These are phyloP conservation scores for Saccharomyces mikatae DNA, from an alignment of 805 yeast species.

Conservation along the genomic window DNA sequence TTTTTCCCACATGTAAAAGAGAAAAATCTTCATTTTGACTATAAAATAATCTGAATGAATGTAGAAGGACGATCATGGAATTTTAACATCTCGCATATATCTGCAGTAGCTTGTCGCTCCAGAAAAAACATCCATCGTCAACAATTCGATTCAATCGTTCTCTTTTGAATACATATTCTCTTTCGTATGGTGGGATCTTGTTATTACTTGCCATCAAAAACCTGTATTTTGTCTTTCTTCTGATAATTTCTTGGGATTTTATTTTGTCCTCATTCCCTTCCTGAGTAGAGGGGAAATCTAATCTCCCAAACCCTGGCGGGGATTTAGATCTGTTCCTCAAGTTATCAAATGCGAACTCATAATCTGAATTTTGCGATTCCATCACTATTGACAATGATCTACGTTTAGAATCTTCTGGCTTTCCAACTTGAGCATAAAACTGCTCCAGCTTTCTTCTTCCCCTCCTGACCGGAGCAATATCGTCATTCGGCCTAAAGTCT, in stretches of 20 bases:
- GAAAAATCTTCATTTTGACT: neutral
- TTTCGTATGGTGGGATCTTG: slow-evolving; percentile 21
- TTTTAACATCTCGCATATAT: slow-evolving; percentile 14
- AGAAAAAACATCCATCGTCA: slow-evolving; percentile 21
- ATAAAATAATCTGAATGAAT: too few species aligned
- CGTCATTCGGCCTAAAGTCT: slow-evolving; percentile 26
- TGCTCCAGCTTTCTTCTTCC: slow-evolving; percentile 10
- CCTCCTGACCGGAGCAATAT: slow-evolving; percentile 5
- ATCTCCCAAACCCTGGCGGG: slow-evolving; percentile 53
- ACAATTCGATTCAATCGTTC: slow-evolving; percentile 34
- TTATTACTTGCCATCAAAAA: slow-evolving; percentile 37
- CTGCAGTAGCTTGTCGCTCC: slow-evolving; percentile 24
- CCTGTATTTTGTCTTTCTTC: slow-evolving; percentile 37
- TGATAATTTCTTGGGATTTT: slow-evolving; percentile 29
- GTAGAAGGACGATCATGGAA: neutral
- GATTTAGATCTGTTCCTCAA: slow-evolving; percentile 34
- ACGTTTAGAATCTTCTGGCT: slow-evolving; percentile 5
- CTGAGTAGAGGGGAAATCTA: slow-evolving; percentile 54
- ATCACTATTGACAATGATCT: neutral
- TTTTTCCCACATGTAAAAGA: neutral
- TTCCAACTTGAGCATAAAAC: slow-evolving; percentile 17
- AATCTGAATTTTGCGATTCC: slow-evolving; percentile 15
- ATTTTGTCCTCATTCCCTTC: slow-evolving; percentile 36
- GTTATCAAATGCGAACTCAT: slow-evolving; percentile 21
- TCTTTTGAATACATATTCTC: slow-evolving; percentile 41